Conservation (phyloP, 2,329 filamentous ascomycete genomes). For the Phialemonium atrogriseum region DNA sequence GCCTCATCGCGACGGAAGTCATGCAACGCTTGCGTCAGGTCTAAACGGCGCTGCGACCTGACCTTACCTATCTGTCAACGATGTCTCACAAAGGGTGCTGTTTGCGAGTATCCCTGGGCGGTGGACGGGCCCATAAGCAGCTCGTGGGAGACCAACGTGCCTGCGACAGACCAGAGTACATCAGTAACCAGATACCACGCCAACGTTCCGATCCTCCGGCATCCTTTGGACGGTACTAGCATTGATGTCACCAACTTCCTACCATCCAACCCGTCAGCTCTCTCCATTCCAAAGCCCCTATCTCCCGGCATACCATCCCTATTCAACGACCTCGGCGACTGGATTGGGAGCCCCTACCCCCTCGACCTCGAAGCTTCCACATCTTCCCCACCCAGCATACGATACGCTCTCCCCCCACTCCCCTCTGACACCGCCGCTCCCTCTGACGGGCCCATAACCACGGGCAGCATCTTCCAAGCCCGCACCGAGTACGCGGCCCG, state of each 20-base stretch:
- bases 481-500: not conserved
- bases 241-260: too few species aligned
- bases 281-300: too few species aligned
- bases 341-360: too few species aligned
- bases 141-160: not conserved
- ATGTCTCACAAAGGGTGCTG: not conserved
- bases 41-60: not conserved
- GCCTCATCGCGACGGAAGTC: constrained; percentile 1
- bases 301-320: too few species aligned
- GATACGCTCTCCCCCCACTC: not conserved
- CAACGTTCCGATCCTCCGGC: too few species aligned
- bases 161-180: not conserved
- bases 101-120: not conserved
- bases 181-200: not conserved
- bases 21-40: not conserved
- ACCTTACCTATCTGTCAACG: not conserved
- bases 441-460: not conserved
- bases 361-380: not conserved
- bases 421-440: not conserved
- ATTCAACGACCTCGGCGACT: too few species aligned
- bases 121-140: not conserved
- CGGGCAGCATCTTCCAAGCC: not conserved
- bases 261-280: too few species aligned
- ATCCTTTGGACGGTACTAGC: too few species aligned
- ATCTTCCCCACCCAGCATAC: not conserved